Conservation (phyloP, 169 alveolate genomes). For the Plasmodium fragile region DNA sequence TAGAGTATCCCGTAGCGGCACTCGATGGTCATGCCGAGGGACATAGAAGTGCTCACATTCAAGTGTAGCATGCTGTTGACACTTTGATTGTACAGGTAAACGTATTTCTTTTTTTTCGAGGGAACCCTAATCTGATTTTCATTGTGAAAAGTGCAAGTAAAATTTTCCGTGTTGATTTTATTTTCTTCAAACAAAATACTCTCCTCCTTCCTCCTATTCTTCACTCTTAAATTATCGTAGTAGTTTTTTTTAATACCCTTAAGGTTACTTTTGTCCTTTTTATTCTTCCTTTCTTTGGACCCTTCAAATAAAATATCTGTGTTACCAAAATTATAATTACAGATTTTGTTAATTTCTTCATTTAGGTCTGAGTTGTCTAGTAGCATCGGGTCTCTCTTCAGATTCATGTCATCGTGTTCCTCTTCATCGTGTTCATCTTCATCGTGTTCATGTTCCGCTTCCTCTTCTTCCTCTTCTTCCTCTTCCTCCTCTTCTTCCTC, state of each 20-base stretch:
- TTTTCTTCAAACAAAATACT: neutral
- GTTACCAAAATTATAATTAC: slow-evolving; percentile 15
- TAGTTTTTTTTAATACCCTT: slow-evolving; percentile 23
- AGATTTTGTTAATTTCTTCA: slow-evolving; percentile 33
- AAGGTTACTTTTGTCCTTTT: neutral
- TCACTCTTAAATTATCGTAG: neutral
- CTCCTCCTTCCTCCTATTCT: neutral
- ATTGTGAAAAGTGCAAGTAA: slow-evolving; percentile 25
- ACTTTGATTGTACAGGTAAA: slow-evolving; percentile 16
- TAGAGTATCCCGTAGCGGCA: slow-evolving; percentile 39
- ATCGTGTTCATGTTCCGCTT: neutral
- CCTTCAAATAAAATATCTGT: slow-evolving; percentile 1
- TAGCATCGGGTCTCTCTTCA: neutral
- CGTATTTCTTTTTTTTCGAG: slow-evolving; percentile 20
- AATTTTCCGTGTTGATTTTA: slow-evolving; percentile 10
- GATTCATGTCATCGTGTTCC: neutral
- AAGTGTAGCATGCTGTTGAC: slow-evolving; percentile 13
- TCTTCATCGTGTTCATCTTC: neutral
- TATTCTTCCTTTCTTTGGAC: neutral
- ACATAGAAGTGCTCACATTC: slow-evolving; percentile 40
- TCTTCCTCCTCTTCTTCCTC: neutral
- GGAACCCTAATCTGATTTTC: slow-evolving; percentile 60
- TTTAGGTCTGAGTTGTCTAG: neutral
- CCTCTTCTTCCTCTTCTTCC: neutral
- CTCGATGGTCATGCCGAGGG: slow-evolving; percentile 55